phyloP scores from a whole-genome alignment of 352 stramenopile species.

The Phytophthora cryptogea region DNA sequence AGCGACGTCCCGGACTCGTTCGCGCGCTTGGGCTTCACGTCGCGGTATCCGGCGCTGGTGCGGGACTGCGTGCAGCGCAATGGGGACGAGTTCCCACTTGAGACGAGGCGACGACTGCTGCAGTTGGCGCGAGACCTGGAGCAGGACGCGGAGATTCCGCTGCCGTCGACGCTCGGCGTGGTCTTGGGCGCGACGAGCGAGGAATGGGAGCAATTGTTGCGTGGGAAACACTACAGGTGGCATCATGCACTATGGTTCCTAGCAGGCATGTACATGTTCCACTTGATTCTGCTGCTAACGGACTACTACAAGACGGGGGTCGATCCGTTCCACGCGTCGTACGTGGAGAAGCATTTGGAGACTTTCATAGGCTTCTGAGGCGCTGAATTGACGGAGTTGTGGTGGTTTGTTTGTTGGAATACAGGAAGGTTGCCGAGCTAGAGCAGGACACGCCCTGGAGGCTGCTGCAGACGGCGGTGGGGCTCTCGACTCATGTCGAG shows the following conservation, averaged over 20 bases:
- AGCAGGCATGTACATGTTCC: constrained; percentile 67
- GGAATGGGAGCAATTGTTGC: constrained; percentile 46
- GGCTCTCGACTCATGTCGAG: constrained; percentile 8
- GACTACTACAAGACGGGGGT: constrained; percentile 51
- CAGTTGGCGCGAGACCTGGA: constrained; percentile 42
- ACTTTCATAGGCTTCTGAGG: too few species aligned
- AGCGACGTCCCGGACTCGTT: constrained; percentile 45
- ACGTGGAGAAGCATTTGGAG: constrained; percentile 1
- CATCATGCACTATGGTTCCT: constrained; percentile 64
- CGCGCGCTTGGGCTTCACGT: constrained; percentile 49
- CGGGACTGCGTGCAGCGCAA: constrained; percentile 50
- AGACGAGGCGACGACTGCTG: constrained; percentile 20
- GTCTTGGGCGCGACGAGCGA: constrained; percentile 25
- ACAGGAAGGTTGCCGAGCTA: constrained; percentile 53
- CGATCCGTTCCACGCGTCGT: constrained; percentile 59
- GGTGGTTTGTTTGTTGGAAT: neutral
- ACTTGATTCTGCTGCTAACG: constrained; percentile 52
- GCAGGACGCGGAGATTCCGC: constrained; percentile 35
- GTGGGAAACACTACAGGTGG: constrained; percentile 46
- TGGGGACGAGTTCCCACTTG: neutral
- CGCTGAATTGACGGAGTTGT: too few species aligned
- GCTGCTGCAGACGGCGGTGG: constrained; percentile 51
- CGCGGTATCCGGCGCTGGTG: constrained; percentile 51
- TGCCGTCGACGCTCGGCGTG: constrained; percentile 35
- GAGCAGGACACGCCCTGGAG: constrained; percentile 45